A percentile compares a stretch with the other conserved stretches of the same genome.
These are phyloP conservation scores for Nyssa sinensis DNA, from an alignment of 148 eudicot species.

Conservation along the genomic window DNA sequence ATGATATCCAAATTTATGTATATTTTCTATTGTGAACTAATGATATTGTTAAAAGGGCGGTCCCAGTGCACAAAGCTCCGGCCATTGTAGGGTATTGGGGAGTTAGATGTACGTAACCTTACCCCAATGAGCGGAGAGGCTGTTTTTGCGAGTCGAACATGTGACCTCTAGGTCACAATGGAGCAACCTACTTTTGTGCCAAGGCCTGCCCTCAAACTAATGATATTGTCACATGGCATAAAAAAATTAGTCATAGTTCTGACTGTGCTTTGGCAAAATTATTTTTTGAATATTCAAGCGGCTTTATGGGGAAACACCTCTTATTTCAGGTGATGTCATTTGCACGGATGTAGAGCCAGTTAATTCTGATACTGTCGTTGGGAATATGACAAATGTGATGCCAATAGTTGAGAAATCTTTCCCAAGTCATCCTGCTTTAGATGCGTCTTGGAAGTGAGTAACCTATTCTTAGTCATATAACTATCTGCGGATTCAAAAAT, in stretches of 20 bases:
- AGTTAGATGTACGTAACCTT: no score
- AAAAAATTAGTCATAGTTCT: background rate
- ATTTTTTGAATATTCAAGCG: background rate
- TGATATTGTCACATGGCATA: background rate
- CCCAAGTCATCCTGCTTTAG: constrained; percentile 43
- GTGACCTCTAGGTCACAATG: no score
- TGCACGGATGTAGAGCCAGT: constrained; percentile 5
- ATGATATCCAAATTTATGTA: background rate
- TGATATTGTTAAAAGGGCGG: no score
- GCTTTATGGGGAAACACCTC: background rate
- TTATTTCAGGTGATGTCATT: constrained; percentile 20
- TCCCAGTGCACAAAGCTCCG: no score
- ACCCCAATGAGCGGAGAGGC: no score
- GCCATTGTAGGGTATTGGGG: no score
- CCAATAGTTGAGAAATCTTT: constrained; percentile 23
- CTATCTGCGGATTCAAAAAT: background rate
- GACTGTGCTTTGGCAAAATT: background rate
- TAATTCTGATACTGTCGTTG: constrained; percentile 14
- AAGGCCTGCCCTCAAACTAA: no score
- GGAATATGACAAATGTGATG: constrained; percentile 3
- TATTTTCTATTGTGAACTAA: background rate
- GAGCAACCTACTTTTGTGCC: no score
- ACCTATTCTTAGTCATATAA: background rate
- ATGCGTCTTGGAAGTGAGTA: constrained; percentile 68
- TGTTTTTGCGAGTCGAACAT: no score